Evolutionary conservation across 73 alveolate species (phyloP).

Genomic region (Blepharisma japonicum): DNA sequence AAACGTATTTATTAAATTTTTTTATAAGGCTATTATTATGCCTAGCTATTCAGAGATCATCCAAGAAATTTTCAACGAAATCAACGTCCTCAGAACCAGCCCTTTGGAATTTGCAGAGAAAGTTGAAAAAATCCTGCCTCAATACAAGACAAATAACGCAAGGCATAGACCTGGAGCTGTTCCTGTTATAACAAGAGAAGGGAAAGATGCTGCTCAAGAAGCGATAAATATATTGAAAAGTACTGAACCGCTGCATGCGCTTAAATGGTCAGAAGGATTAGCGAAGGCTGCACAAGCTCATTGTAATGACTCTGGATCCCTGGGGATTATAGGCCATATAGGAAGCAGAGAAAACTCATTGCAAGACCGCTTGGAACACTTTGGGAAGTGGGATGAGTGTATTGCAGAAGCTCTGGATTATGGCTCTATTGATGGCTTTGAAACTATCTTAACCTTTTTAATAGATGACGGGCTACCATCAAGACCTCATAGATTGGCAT

Average conservation of each 20-base stretch:
- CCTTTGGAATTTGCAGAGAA: not conserved
- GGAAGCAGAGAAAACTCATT: slow-evolving; percentile 74
- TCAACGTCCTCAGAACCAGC: not conserved
- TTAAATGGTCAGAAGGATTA: slow-evolving; percentile 56
- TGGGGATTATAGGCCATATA: slow-evolving; percentile 72
- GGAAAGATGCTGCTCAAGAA: slow-evolving; percentile 19
- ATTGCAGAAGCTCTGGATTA: slow-evolving; percentile 80
- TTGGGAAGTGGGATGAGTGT: slow-evolving; percentile 91
- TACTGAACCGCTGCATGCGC: slow-evolving; percentile 39
- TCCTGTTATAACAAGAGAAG: slow-evolving; percentile 22
- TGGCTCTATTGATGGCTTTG: slow-evolving; percentile 56
- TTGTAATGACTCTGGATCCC: slow-evolving; percentile 79
- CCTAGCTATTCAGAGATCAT: not conserved
- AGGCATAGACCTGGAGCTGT: slow-evolving; percentile 26
- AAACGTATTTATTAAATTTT: too few species aligned
- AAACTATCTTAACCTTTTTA: slow-evolving; percentile 69
- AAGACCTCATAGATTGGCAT: slow-evolving; percentile 20
- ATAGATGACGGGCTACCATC: slow-evolving; percentile 35
- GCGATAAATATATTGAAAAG: slow-evolving; percentile 37
- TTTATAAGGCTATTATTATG: not conserved
- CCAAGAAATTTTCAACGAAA: slow-evolving; percentile 22
- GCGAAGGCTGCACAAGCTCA: slow-evolving; percentile 77
- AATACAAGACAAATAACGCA: not conserved
- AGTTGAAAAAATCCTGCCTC: not conserved
- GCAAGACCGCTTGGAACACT: slow-evolving; percentile 76